Evolutionary conservation across 805 yeast genomes (phyloP), one percentile per base, ranked within the genome.

Genomic region (Clavispora fructus): DNA sequence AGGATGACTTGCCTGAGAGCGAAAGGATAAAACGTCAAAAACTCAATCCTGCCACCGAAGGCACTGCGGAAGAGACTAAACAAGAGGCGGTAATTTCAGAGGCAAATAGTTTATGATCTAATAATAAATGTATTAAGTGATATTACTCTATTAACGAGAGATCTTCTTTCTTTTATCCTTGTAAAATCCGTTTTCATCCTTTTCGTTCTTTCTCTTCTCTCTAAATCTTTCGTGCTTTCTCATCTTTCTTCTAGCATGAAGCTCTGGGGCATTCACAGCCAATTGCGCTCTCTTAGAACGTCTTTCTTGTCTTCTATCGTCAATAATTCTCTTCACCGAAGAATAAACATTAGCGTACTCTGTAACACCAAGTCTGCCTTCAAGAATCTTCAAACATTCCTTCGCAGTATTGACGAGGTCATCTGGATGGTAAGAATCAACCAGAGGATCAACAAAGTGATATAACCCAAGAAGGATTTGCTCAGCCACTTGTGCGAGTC

Each of bases 191-290:
- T 79, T 85, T 28, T 79, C 91, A 59, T 87, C 95, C 62, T 79
- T 85, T 43, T 78, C 81, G 42, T 74, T 80, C 60, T 78, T 85
- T 63, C 96, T 78, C 72, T 84, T 87, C 51, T 86, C 94, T 62
- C 91, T 80, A 27, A 79, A 76, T 56, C 83, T 78, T 33, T 75
- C 80, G 67, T 91, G 95, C 63, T 86, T 87, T 65, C 74, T 83
- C 58, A 87, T 59, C 67, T 85, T 87, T 63, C 87, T 79, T 53
- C 76, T 78, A 1, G 96, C 94, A n/a, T 88, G 83, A 37, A 78
- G 66, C 13, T 85, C 96, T 0, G 98, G 98, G 4, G 85, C 86
- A 17, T 75, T 77, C 10, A 91, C 73, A 3, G 89, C 85, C 60
- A 88, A 67, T 48, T 85, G 83, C 0, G 95, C 85, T 47, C 90